Conservation (phyloP, 2,329 filamentous ascomycete species). For the Sphaerulina vaccinii region DNA sequence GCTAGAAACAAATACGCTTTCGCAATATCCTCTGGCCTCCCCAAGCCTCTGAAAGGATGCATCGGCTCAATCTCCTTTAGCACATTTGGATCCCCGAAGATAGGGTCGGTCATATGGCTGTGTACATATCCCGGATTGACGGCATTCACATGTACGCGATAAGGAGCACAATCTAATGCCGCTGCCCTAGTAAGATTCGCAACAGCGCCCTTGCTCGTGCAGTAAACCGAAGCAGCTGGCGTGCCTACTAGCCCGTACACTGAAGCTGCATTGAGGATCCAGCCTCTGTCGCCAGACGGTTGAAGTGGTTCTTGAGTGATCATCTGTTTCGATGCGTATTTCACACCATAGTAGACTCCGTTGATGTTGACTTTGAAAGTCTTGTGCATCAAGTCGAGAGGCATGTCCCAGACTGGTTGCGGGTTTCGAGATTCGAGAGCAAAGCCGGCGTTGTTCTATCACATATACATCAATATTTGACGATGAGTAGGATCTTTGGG, state of each 20-base stretch:
- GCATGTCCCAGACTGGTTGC: constrained; percentile 47
- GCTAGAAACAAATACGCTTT: constrained; percentile 27
- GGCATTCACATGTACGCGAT: constrained; percentile 23
- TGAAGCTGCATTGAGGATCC: constrained; percentile 51
- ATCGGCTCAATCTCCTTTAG: constrained; percentile 6
- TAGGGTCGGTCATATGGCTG: constrained; percentile 24
- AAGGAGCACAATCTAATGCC: constrained; percentile 24
- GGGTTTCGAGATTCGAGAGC: constrained; percentile 34
- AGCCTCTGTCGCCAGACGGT: constrained; percentile 44
- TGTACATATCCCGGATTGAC: constrained; percentile 22
- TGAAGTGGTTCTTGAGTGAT: constrained; percentile 45
- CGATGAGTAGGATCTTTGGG: background rate
- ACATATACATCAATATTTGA: background rate
- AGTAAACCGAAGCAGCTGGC: constrained; percentile 14
- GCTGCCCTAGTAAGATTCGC: constrained; percentile 25
- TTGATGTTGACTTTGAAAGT: constrained; percentile 39
- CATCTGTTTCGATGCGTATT: constrained; percentile 52
- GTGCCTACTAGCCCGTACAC: constrained; percentile 45
- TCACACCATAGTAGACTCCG: constrained; percentile 45
- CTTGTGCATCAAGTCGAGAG: constrained; percentile 48
- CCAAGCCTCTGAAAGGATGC: constrained; percentile 22
- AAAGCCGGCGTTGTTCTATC: constrained; percentile 41
- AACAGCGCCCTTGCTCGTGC: constrained; percentile 26
- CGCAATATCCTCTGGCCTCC: constrained; percentile 24
- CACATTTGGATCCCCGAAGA: constrained; percentile 9